A percentile compares a stretch with the other conserved stretches of the same genome.
phyloP scores from a whole-genome alignment of 75 land plant species.

The Pseudotsuga menziesii region DNA sequence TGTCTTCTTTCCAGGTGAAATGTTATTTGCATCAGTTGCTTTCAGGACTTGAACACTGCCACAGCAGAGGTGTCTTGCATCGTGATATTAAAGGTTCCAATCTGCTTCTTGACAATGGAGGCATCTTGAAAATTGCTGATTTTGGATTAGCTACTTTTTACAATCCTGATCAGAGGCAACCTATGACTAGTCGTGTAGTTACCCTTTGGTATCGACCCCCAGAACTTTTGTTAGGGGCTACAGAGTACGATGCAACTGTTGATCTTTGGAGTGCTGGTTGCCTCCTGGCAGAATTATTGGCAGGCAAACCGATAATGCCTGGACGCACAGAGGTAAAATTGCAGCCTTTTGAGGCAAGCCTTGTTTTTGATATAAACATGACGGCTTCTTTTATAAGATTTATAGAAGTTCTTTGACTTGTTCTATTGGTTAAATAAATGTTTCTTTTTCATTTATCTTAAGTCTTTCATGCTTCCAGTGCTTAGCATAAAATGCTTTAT shows the following conservation, averaged over 20 bases:
- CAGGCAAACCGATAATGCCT: conserved; percentile 79
- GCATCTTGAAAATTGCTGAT: conserved; percentile 82
- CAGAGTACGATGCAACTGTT: conserved; percentile 69
- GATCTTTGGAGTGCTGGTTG: conserved; percentile 95
- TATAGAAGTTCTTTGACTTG: too few relatives aligned
- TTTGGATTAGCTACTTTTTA: conserved; percentile 72
- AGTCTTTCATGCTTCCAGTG: too few relatives aligned
- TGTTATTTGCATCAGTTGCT: conserved; percentile 75
- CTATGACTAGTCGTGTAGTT: conserved; percentile 77
- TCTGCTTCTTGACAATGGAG: conserved; percentile 62
- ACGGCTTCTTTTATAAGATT: too few relatives aligned
- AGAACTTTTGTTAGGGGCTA: conserved; percentile 75
- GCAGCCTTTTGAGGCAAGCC: too few relatives aligned
- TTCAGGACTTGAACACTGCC: conserved; percentile 83
- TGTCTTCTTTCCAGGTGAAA: conserved; percentile 45
- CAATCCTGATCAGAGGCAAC: conserved; percentile 53
- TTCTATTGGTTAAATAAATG: too few relatives aligned
- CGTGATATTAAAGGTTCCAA: conserved; percentile 89
- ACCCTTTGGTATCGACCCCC: conserved; percentile 95
- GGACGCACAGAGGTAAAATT: conserved; percentile 75
- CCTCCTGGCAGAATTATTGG: conserved; percentile 73
- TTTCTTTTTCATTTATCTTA: too few relatives aligned
- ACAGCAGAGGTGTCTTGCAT: conserved; percentile 59
- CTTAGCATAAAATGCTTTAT: too few relatives aligned
- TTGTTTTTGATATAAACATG: too few relatives aligned